Percentiles rank a stretch among this genome's conserved stretches.
These are phyloP conservation scores for Fusarium siculi DNA, from an alignment of 2,329 filamentous ascomycete species.

Conservation along the genomic window DNA sequence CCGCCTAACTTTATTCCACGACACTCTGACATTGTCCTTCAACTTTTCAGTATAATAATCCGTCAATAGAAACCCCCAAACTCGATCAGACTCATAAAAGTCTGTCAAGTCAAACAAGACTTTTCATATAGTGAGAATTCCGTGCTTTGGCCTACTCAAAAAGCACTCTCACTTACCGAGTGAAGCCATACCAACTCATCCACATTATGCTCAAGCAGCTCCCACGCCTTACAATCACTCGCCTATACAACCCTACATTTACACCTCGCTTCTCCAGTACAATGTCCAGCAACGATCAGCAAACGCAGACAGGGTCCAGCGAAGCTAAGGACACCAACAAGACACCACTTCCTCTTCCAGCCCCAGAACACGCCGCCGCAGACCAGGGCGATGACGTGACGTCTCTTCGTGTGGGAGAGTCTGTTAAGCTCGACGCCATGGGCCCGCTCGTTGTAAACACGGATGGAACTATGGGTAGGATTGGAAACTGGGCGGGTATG, in stretches of 20 bases:
- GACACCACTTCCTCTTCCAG: slow-evolving; percentile 36
- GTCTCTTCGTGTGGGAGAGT: slow-evolving; percentile 41
- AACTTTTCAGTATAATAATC: neutral
- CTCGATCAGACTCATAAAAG: neutral
- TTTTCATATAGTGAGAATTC: neutral
- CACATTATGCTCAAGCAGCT: slow-evolving; percentile 29
- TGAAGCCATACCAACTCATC: slow-evolving; percentile 7
- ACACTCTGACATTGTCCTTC: neutral
- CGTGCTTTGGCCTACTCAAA: neutral
- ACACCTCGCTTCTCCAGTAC: slow-evolving; percentile 13
- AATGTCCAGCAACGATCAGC: slow-evolving; percentile 13
- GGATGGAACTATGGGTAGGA: slow-evolving; percentile 76
- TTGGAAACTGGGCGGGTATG: slow-evolving; percentile 80
- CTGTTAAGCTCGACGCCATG: slow-evolving; percentile 72
- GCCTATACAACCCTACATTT: slow-evolving; percentile 7
- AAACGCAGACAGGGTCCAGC: slow-evolving; percentile 2
- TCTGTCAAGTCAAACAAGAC: neutral
- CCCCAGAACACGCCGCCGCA: slow-evolving; percentile 28
- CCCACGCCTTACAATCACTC: slow-evolving; percentile 20
- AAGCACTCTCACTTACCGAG: neutral
- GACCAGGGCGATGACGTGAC: slow-evolving; percentile 40
- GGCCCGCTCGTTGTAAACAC: slow-evolving; percentile 79
- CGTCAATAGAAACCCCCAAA: neutral
- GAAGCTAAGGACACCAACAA: slow-evolving; percentile 10
- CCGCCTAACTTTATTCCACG: neutral